Evolutionary conservation across 306 rosid species (phyloP), one percentile per base, ranked within the genome.

Genomic region (Rubus parviflorus): DNA sequence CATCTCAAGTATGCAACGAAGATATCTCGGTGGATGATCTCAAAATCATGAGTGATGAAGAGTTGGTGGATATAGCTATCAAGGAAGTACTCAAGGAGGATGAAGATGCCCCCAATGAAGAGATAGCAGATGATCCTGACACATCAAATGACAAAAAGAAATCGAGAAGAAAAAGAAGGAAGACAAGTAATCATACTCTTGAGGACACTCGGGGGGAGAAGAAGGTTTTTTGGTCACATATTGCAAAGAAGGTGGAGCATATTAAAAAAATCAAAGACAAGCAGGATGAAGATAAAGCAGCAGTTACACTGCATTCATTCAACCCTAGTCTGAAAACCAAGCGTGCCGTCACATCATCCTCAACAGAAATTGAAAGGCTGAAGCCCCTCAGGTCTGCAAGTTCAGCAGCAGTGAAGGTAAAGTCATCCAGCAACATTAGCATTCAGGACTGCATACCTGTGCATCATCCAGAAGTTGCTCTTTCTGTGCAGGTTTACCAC

Each of bases 221-320:
- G 42, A 61, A 30, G 67, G 42, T 0, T 30, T 61, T 61, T 61
- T 61, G 41, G 42, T 61, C 42, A 41, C 85, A 85, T 72, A 68
- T 77, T 15, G 93, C 77, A 64, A 90, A 88, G 86, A 61, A 30
- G 42, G 89, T 92, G 88, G 92, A 87, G 20, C 63, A 37, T n/a
- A 13, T 90, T 77, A 88, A 81, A 56, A 84, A 74, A 80, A 84
- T 86, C 47, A 94, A 92, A 81, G 83, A 85, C 76, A 90, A 85
- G 83, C 98, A 92, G 83, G 97, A 92, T 13, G 85, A 89, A 79
- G 96, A 89, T 79, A 90, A 88, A 85, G 93, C 83, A 1, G 75
- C 81, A 11, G 92, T 87, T 77, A 83, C 64, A 76, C 90, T 92
- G 83, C 92, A 83, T 77, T 89, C 98, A 67, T 92, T 85, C 86